Evolutionary conservation across 2,329 filamentous ascomycete genomes (phyloP), one percentile per base, ranked within the genome.

Genomic region (Talaromyces albobiverticillius): DNA sequence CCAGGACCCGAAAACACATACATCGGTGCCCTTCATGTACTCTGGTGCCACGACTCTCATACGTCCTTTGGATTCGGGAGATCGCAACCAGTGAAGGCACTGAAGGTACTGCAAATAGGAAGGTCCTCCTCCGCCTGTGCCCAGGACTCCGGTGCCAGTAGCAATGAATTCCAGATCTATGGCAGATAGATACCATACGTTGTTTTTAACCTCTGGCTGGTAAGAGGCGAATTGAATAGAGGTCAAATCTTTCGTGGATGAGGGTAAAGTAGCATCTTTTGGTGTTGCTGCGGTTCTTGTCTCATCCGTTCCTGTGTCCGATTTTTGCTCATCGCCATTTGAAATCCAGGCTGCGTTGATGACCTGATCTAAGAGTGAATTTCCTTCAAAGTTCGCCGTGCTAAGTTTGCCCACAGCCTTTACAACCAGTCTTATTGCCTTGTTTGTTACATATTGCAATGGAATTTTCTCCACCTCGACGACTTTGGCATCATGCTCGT

Each of bases 71-170:
- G 55, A 47, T n/a, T 54, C 46, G 1, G 51, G 29, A 18, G 67
- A 71, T n/a, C 67, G 62, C 9, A 77, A 61, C 5, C 64, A 63
- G 23, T 74, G 64, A 16, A 78, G 58, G 10, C 71, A 67, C 56
- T 78, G 75, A 32, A 81, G 64, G 25, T 76, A 79, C 53, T 78
- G 73, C n/a, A 70, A 64, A 56, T 75, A 75, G 10, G 73, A 67
- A 36, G 72, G 68, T 2, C 71, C 72, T n/a, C 72, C 71, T 13
- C 72, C 71, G 11, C 72, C 72, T 8, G 67, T 71, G 1, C 71
- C 72, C 0, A 74, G 62, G 2, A 74, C 62, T 20, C 68, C 66
- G n/a, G 64, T 67, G 6, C 72, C 72, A 6, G 64, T 63, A 1
- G 71, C 65, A 34, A 74, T 71, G 41, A 72, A 67, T 46, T 69